phyloP scores from a whole-genome alignment of 2,329 filamentous ascomycete species.

The Pyricularia sp. region DNA sequence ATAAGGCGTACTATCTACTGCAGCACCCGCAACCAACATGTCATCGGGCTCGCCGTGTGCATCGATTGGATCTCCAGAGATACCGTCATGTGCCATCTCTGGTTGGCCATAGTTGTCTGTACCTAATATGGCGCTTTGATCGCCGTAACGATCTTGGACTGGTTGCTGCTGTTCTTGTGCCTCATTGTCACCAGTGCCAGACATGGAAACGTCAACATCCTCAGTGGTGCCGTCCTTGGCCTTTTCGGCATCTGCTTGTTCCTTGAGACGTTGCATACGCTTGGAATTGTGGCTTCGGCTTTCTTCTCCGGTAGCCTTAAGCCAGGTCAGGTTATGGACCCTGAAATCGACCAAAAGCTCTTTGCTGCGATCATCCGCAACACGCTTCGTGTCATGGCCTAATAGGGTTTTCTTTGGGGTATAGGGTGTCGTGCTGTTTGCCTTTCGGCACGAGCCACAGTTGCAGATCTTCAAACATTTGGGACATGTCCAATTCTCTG shows the following conservation, averaged over 20 bases:
- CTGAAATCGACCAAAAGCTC: slow-evolving; percentile 88
- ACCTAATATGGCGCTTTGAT: slow-evolving; percentile 24
- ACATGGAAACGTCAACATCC: slow-evolving; percentile 11
- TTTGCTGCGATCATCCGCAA: slow-evolving; percentile 85
- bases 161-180: slow-evolving; percentile 14
- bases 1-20: slow-evolving; percentile 23
- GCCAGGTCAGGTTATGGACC: slow-evolving; percentile 77
- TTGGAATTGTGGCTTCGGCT: slow-evolving; percentile 46
- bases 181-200: slow-evolving; percentile 11
- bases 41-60: slow-evolving; percentile 1
- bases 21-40: slow-evolving; percentile 7
- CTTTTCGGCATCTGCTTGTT: slow-evolving; percentile 48
- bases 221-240: slow-evolving; percentile 26
- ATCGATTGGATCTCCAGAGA: neutral
- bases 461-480: slow-evolving; percentile 82
- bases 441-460: slow-evolving; percentile 66
- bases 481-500: slow-evolving; percentile 79
- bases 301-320: slow-evolving; percentile 52
- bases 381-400: slow-evolving; percentile 81
- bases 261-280: slow-evolving; percentile 45
- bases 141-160: slow-evolving; percentile 18
- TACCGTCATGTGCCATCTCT: neutral
- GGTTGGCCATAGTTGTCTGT: neutral
- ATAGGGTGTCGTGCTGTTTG: slow-evolving; percentile 63
- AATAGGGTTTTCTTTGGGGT: slow-evolving; percentile 79